Conservation (phyloP, 2,329 filamentous ascomycete species). For the Meredithiella fracta region DNA sequence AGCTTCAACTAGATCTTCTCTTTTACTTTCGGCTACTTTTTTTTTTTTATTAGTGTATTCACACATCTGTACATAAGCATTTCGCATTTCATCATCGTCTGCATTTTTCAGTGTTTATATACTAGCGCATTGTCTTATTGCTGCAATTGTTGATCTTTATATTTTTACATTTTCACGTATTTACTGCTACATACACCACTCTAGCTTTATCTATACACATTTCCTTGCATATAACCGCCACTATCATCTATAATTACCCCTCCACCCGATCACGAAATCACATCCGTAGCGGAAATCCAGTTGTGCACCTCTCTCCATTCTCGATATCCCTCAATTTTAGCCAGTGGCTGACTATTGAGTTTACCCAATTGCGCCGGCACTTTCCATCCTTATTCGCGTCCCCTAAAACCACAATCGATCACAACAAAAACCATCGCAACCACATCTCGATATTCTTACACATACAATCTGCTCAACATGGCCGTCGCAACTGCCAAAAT, state of each 20-base stretch:
- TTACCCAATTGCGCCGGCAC: not conserved
- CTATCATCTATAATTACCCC: not conserved
- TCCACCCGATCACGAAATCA: not conserved
- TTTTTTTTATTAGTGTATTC: not conserved
- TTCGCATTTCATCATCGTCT: too few relatives aligned
- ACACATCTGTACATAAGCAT: too few relatives aligned
- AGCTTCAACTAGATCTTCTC: constrained; percentile 1
- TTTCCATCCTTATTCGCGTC: not conserved
- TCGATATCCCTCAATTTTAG: not conserved
- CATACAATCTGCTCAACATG: not conserved
- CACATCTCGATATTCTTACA: not conserved
- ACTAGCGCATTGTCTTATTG: not conserved
- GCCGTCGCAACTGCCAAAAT: constrained; percentile 3
- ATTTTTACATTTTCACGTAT: not conserved
- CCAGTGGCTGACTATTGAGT: too few relatives aligned
- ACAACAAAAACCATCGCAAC: too few relatives aligned
- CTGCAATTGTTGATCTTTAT: not conserved
- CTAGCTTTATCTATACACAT: not conserved
- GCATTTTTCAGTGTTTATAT: too few relatives aligned
- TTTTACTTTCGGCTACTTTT: not conserved
- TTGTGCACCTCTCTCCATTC: not conserved
- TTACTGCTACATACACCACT: not conserved
- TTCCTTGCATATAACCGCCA: not conserved
- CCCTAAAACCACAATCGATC: too few relatives aligned
- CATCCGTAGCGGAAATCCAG: not conserved